These are phyloP conservation scores for Glycine latifolia DNA, from an alignment of 306 rosid genomes.

Conservation along the genomic window DNA sequence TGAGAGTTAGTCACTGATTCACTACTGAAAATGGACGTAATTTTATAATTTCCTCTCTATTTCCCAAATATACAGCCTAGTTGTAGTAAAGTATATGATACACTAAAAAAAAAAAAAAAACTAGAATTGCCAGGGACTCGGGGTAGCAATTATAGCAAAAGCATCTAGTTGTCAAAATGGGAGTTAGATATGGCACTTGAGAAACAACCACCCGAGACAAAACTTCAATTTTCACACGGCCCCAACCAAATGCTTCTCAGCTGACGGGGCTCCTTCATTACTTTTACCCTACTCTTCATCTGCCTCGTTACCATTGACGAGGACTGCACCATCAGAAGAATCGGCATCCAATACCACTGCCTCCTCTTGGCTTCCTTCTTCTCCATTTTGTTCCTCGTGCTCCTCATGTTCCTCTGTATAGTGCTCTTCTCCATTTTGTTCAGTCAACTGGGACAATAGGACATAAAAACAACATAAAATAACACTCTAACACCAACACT, in stretches of 20 bases:
- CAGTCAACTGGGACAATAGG: conserved; percentile 44
- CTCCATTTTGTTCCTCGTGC: conserved; percentile 60
- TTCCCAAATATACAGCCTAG: conserved; percentile 53
- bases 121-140: neutral
- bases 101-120: conserved; percentile 15
- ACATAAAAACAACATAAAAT: conserved; percentile 28
- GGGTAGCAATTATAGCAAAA: conserved; percentile 36
- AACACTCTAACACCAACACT: conserved; percentile 26
- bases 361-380: conserved; percentile 96
- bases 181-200: conserved; percentile 50
- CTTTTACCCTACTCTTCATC: conserved; percentile 92
- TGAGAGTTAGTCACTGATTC: conserved; percentile 19
- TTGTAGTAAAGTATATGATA: conserved; percentile 46
- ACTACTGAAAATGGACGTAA: conserved; percentile 42
- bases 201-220: conserved; percentile 91
- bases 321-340: conserved; percentile 89
- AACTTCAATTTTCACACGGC: conserved; percentile 83
- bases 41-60: conserved; percentile 43
- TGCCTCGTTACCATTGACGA: conserved; percentile 85
- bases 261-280: conserved; percentile 76
- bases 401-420: conserved; percentile 44
- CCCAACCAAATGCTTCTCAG: conserved; percentile 74
- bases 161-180: conserved; percentile 58
- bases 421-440: conserved; percentile 57
- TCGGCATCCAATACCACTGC: conserved; percentile 93